These are phyloP conservation scores for Diaporthe sp. DNA, from an alignment of 2,329 filamentous ascomycete genomes.

Conservation along the genomic window DNA sequence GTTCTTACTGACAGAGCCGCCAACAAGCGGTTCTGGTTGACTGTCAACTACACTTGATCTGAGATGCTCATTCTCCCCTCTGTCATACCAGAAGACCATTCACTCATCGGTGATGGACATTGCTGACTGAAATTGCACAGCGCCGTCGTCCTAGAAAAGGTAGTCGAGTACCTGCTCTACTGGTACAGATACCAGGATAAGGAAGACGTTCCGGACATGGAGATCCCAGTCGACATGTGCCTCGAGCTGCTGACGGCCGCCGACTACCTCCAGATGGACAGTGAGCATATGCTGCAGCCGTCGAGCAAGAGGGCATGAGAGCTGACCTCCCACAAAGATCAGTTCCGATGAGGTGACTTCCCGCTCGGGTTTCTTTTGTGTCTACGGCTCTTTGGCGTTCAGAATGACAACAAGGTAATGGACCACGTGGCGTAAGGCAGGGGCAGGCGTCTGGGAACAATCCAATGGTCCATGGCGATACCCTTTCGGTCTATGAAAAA, in stretches of 20 bases:
- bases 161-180: constrained; percentile 88
- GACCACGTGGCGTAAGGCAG: neutral
- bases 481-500: constrained; percentile 26
- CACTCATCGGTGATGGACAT: neutral
- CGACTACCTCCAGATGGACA: constrained; percentile 81
- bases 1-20: constrained; percentile 64
- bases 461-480: constrained; percentile 20
- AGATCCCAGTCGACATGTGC: constrained; percentile 83
- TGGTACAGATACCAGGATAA: constrained; percentile 80
- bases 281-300: constrained; percentile 50
- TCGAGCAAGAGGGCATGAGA: constrained; percentile 38
- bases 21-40: constrained; percentile 62
- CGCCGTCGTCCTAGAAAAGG: constrained; percentile 81
- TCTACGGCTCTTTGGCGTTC: constrained; percentile 37
- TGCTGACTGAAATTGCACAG: constrained; percentile 57
- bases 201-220: constrained; percentile 84
- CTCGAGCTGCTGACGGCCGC: constrained; percentile 83
- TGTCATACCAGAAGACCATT: neutral
- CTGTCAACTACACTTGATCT: constrained; percentile 76
- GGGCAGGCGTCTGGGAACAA: constrained; percentile 35
- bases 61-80: constrained; percentile 51
- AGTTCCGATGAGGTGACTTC: constrained; percentile 26
- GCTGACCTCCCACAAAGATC: constrained; percentile 30
- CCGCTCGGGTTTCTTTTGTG: neutral
- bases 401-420: constrained; percentile 10